Conservation (phyloP, 1,284 basidiomycete genomes). For the Leccinum insolens region DNA sequence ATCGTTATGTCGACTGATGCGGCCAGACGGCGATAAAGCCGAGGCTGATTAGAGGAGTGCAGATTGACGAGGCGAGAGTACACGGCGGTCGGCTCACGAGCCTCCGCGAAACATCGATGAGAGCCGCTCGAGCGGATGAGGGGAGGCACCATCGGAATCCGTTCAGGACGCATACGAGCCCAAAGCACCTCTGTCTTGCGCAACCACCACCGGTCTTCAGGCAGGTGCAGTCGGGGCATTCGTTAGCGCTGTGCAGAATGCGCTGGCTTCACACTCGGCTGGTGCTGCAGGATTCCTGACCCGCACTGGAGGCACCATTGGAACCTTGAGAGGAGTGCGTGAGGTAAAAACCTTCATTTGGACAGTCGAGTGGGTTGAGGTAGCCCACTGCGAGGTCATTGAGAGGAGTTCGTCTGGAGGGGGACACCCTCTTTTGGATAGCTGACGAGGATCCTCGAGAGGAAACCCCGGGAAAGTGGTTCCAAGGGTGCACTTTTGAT, state of each 20-base stretch:
- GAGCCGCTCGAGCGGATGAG: too few species aligned
- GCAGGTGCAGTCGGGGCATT: conserved; percentile 76
- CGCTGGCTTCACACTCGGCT: conserved; percentile 68
- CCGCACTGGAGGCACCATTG: conserved; percentile 53
- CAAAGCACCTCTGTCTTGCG: conserved; percentile 60
- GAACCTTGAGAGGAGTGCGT: conserved; percentile 46
- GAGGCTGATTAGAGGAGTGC: conserved; percentile 47
- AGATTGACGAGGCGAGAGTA: conserved; percentile 20
- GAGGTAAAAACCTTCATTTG: too few species aligned
- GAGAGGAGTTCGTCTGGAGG: too few species aligned
- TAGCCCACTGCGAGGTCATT: too few species aligned
- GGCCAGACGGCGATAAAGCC: conserved; percentile 53
- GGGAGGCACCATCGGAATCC: conserved; percentile 19
- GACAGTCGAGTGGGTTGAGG: too few species aligned
- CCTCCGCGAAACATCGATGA: too few species aligned
- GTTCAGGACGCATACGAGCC: conserved; percentile 48
- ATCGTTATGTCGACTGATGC: conserved; percentile 70
- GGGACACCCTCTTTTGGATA: too few species aligned
- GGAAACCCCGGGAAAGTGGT: too few species aligned
- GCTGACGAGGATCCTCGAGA: too few species aligned
- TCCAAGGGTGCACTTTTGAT: too few species aligned
- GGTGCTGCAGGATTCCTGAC: conserved; percentile 39
- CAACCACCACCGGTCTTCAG: conserved; percentile 67
- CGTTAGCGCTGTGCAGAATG: conserved; percentile 85
- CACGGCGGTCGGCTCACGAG: too few species aligned